phyloP scores from a whole-genome alignment of 805 yeast species.

The Metschnikowia gruessii region DNA sequence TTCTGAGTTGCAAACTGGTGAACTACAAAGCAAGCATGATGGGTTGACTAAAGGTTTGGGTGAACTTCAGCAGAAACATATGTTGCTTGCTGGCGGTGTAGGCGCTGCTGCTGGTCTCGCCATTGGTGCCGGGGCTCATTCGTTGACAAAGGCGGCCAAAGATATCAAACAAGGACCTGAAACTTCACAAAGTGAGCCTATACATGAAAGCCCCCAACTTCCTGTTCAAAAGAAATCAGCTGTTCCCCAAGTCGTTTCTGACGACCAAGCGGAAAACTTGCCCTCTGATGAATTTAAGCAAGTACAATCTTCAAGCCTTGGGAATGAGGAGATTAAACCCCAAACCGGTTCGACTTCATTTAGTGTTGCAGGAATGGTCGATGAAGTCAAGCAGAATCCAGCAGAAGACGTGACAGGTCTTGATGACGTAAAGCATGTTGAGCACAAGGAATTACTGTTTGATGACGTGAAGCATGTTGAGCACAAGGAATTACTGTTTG shows the following conservation, averaged over 20 bases:
- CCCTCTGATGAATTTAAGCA: not conserved
- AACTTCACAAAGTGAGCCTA: not conserved
- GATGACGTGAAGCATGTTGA: no score
- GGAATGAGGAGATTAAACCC: not conserved
- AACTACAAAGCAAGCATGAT: slow-evolving; percentile 10
- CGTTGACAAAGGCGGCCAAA: not conserved
- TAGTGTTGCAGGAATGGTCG: slow-evolving; percentile 13
- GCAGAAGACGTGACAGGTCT: slow-evolving; percentile 29
- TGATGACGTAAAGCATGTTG: slow-evolving; percentile 19
- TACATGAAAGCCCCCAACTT: not conserved
- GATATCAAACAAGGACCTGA: not conserved
- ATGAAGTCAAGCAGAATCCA: slow-evolving; percentile 29
- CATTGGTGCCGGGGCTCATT: slow-evolving; percentile 6
- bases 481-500: slow-evolving; percentile 1
- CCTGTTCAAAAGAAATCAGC: not conserved
- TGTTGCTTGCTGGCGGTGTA: slow-evolving; percentile 7
- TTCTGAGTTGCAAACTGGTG: slow-evolving; percentile 8
- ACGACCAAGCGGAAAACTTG: not conserved
- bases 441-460: slow-evolving; percentile 4
- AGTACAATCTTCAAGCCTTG: not conserved
- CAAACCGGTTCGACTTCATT: not conserved
- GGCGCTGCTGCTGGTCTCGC: slow-evolving; percentile 11
- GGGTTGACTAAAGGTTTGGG: slow-evolving; percentile 1
- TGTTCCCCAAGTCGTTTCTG: not conserved
- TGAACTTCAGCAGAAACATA: slow-evolving; percentile 10